Evolutionary conservation across 2,329 filamentous ascomycete genomes (phyloP).

Genomic region (Sarocladium oryzae): DNA sequence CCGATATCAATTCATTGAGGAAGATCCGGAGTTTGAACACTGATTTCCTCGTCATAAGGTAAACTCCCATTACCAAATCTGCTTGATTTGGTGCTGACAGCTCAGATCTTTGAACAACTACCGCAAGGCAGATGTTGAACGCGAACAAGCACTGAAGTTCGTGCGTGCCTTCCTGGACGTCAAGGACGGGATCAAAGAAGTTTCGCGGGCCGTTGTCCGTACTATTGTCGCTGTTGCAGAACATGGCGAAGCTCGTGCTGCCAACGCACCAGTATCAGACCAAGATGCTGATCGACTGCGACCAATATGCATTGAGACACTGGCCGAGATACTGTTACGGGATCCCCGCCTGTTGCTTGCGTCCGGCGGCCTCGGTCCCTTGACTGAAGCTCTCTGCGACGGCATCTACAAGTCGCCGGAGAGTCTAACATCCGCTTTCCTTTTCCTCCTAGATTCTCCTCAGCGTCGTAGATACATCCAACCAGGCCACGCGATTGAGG

Average conservation of each 20-base stretch:
- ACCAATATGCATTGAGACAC: conserved; percentile 85
- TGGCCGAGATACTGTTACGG: conserved; percentile 84
- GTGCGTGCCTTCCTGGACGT: conserved; percentile 92
- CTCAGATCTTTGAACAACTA: conserved; percentile 81
- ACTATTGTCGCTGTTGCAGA: conserved; percentile 90
- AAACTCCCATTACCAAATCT: conserved; percentile 10
- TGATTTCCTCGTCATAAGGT: conserved; percentile 77
- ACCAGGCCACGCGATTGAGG: conserved; percentile 82
- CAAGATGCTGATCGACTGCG: conserved; percentile 78
- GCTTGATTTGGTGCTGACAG: conserved; percentile 12
- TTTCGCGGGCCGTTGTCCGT: conserved; percentile 79
- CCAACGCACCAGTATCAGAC: conserved; percentile 60
- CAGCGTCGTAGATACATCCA: conserved; percentile 74
- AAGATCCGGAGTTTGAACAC: conserved; percentile 85
- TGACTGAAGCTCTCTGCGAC: conserved; percentile 90
- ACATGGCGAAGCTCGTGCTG: conserved; percentile 78
- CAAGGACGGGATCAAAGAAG: conserved; percentile 81
- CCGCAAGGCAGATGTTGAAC: conserved; percentile 91
- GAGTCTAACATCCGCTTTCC: conserved; percentile 77
- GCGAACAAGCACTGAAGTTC: conserved; percentile 95
- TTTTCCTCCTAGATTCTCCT: conserved; percentile 84
- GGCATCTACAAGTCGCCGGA: conserved; percentile 90
- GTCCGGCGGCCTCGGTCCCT: conserved; percentile 74
- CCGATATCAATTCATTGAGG: conserved; percentile 80
- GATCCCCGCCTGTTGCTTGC: conserved; percentile 76